A percentile compares a stretch with the other conserved stretches of the same genome.
These are phyloP conservation scores for Cucurbita ficifolia DNA, from an alignment of 306 rosid species.

Conservation along the genomic window DNA sequence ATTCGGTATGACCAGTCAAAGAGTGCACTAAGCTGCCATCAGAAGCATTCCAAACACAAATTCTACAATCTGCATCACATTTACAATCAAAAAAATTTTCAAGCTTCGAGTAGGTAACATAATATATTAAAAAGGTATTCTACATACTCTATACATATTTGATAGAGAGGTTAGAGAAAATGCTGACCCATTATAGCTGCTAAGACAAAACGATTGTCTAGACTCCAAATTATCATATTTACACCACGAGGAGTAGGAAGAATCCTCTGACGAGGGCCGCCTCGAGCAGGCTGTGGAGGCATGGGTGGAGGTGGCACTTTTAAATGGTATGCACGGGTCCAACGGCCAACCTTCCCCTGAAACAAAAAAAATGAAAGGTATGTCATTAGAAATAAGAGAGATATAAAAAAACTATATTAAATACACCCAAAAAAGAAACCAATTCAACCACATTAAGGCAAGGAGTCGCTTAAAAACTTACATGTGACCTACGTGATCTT, in stretches of 20 bases:
- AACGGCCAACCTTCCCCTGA: slow-evolving; percentile 89
- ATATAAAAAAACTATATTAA: not conserved
- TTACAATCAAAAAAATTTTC: not conserved
- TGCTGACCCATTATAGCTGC: slow-evolving; percentile 95
- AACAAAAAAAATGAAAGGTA: slow-evolving; percentile 8
- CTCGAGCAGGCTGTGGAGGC: slow-evolving; percentile 89
- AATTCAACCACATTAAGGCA: not conserved
- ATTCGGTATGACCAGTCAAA: slow-evolving; percentile 85
- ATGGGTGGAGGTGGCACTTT: slow-evolving; percentile 98
- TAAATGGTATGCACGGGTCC: slow-evolving; percentile 93
- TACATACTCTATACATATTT: slow-evolving; percentile 7
- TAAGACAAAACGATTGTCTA: slow-evolving; percentile 96
- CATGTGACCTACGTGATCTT: slow-evolving; percentile 87
- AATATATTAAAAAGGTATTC: not conserved
- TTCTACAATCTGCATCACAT: slow-evolving; percentile 72
- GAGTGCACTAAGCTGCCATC: slow-evolving; percentile 98
- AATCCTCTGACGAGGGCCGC: slow-evolving; percentile 94
- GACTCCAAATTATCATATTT: slow-evolving; percentile 98
- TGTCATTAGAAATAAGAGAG: slow-evolving; percentile 8
- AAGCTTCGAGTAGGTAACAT: not conserved
- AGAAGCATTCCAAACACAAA: slow-evolving; percentile 99
- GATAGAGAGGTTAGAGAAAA: slow-evolving; percentile 3
- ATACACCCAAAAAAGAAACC: not conserved
- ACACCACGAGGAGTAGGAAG: slow-evolving; percentile 99
- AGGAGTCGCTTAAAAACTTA: slow-evolving; percentile 22